These are phyloP conservation scores for Microbotryomycetes sp. DNA, from an alignment of 1,284 basidiomycete species.

Conservation along the genomic window DNA sequence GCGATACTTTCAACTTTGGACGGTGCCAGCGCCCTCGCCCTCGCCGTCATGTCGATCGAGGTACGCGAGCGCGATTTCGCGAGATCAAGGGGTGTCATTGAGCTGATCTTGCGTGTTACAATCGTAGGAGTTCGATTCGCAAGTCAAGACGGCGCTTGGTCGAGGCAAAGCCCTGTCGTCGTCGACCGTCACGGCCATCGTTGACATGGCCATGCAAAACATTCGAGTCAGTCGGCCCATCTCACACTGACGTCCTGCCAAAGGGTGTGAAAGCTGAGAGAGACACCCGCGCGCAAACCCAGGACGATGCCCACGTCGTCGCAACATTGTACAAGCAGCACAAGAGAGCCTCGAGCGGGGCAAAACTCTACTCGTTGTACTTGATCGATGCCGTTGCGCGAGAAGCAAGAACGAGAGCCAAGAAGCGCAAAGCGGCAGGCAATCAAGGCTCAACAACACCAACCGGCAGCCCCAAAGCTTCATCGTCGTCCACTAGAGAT, in stretches of 20 bases:
- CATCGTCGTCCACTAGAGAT: background rate
- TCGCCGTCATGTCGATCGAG: slow-evolving; percentile 13
- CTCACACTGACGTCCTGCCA: background rate
- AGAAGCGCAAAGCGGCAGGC: slow-evolving; percentile 49
- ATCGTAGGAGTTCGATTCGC: slow-evolving; percentile 63
- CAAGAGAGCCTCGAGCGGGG: slow-evolving; percentile 57
- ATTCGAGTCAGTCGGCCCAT: slow-evolving; percentile 55
- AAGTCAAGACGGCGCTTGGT: slow-evolving; percentile 68
- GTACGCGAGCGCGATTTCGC: background rate
- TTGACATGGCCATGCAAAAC: slow-evolving; percentile 62
- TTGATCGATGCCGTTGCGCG: slow-evolving; percentile 82
- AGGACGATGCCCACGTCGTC: slow-evolving; percentile 78
- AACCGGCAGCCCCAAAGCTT: slow-evolving; percentile 1
- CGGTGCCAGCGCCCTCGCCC: background rate
- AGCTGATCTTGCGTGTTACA: background rate
- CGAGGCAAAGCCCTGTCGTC: slow-evolving; percentile 68
- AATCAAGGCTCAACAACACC: slow-evolving; percentile 18
- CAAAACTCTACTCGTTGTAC: slow-evolving; percentile 78
- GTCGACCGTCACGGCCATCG: slow-evolving; percentile 69
- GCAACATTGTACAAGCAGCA: slow-evolving; percentile 77
- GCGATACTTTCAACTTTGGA: too few species aligned
- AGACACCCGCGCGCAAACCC: slow-evolving; percentile 1
- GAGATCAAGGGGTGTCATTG: background rate
- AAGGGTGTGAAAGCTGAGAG: background rate
- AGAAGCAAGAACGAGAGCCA: slow-evolving; percentile 62